phyloP scores from a whole-genome alignment of 768 basidiomycete species.

The Mycena rosella region DNA sequence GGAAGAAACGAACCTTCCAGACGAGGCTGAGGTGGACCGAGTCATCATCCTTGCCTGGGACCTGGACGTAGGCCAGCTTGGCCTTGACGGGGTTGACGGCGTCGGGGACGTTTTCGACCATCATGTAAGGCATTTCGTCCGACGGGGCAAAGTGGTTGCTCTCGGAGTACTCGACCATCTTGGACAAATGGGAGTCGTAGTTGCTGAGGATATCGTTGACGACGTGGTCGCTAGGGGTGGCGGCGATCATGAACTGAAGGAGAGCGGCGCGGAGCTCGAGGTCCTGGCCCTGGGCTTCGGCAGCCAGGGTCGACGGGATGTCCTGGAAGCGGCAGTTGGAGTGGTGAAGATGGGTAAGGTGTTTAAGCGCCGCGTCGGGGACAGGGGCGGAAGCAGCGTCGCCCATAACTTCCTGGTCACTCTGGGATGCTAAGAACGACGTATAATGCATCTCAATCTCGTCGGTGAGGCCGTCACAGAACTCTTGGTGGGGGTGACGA shows the following conservation, averaged over 20 bases:
- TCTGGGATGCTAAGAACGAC: conserved; percentile 44
- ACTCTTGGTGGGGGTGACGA: conserved; percentile 65
- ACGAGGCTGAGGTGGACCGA: conserved; percentile 77
- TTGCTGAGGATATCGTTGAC: conserved; percentile 62
- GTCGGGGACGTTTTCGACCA: conserved; percentile 76
- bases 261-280: conserved; percentile 69
- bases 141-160: conserved; percentile 61
- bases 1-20: conserved; percentile 72
- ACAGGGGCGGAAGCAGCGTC: conserved; percentile 25
- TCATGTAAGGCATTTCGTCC: conserved; percentile 53
- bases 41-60: conserved; percentile 71
- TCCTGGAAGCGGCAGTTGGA: conserved; percentile 71
- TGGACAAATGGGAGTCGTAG: conserved; percentile 62
- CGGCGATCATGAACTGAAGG: conserved; percentile 83
- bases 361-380: conserved; percentile 38
- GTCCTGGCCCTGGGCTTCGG: conserved; percentile 39
- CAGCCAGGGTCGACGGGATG: conserved; percentile 53
- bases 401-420: conserved; percentile 54
- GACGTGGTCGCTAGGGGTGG: conserved; percentile 66
- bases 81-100: conserved; percentile 86
- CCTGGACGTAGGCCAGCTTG: conserved; percentile 83
- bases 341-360: conserved; percentile 61
- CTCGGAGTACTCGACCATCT: conserved; percentile 57
- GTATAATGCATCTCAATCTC: conserved; percentile 50
- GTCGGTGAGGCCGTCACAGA: conserved; percentile 60